Evolutionary conservation across 2,329 filamentous ascomycete species (phyloP), one percentile per base, ranked within the genome.

Genomic region (Madurella fahalii): DNA sequence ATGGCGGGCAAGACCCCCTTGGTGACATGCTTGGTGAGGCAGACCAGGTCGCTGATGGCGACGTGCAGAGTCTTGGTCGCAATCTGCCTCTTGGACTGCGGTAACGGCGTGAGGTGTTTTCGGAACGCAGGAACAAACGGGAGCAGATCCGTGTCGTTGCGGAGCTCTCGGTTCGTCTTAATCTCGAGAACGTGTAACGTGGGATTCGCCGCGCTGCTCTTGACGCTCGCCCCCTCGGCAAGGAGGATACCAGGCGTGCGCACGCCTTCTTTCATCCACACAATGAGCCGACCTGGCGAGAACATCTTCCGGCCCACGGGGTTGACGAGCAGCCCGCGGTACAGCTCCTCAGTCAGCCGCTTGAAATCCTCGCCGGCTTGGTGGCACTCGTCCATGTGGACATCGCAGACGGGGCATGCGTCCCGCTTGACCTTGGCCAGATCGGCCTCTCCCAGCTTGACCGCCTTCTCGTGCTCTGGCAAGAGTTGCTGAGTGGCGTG

Each of bases 401-500:
- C 74, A 67, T 96, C 90, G 67, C 94, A 99, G 30, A 87, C 84
- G 20, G 83, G 74, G 69, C 94, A 99, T 17, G 86, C 71, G 64
- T 96, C 90, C 12, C 93, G 81, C 71, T 93, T 95, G 67, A 97
- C 83, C 72, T 93, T 95, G 51, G 85, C 90, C 53, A 99, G 74
- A 72, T 95, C 93, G 4, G 90, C 92, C 69, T 99, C 92, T 0
- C 92, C 95, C 2, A 96, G 64, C 68, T 93, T 91, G 58, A 99
- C 90, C 54, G 91, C 88, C 71, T 95, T 95, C 72, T 99, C 92
- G 64, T 97, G 93, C 70, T 97, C 92, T 0, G 94, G 94, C 1
- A 97, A 77, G 12, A 97, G 74, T 58, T 95, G 92, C 68, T 99
- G 94, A 0, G 93, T 97, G 20, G 93, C 93, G 71, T 99, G 94